Base-by-base conservation (phyloP, 768 basidiomycete genomes). In the Candolleomyces efflorescens region DNA sequence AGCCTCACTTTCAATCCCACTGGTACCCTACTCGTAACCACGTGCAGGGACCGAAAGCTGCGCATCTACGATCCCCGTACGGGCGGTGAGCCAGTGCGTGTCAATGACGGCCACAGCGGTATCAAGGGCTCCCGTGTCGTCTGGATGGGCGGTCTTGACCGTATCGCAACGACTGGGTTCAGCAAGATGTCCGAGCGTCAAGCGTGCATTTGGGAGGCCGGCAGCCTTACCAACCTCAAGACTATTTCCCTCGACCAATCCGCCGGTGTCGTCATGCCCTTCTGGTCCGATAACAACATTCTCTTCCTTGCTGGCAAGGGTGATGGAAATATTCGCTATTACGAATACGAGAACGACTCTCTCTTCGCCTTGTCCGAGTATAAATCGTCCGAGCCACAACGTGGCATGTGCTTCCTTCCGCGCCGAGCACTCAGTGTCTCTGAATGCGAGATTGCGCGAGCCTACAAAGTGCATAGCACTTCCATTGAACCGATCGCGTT, bases 261-360 rank as follows among this genome's bases (percentile, higher is more conserved):
- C 39, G 86, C 94, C 53, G 96, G 96, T 39, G 92, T 96, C 10
- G 70, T 95, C 44, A 98, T 98, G 94, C 96, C 96, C 2, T 97
- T 97, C 85, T 98, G 92, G 87, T 86, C 84, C 43, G 94, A 96
- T 64, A 98, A 96, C 70, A 89, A 91, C 63, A 89, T 97, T 54
- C 74, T 94, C 44, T 92, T 94, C 82, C 78, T 92, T 58, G 85
- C 92, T 71, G 93, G 94, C 51, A 96, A 96, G 73, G 94, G 92
- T 41, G 96, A 99, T 66, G 96, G 96, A 26, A 99, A 99, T 69
- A 87, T 98, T 61, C 87, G 96, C n/a, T 96, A 92, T 80, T 98
- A 88, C 71, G 97, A 99, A 70, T 94, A 89, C 72, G 95, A 97
- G 65, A 83, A 81, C 32, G 95, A 98, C 73, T 78, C 85, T 48